Percentiles rank a stretch among this genome's conserved stretches.
phyloP scores from a whole-genome alignment of 768 basidiomycete species.

The Mycena epipterygia region DNA sequence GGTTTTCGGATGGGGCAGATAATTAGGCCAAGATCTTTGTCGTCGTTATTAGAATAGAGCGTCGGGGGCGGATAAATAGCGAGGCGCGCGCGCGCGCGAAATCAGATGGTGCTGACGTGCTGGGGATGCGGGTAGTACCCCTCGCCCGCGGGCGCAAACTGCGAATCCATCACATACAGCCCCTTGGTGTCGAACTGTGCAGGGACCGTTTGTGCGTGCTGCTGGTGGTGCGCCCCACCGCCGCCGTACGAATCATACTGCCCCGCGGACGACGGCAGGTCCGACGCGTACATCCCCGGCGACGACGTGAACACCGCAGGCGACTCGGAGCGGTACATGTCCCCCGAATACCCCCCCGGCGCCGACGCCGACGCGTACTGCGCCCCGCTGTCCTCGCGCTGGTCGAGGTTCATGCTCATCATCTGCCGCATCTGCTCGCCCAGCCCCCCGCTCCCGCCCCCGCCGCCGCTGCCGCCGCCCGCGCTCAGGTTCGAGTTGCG shows the following conservation, averaged over 20 bases:
- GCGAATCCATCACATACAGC: constrained; percentile 28
- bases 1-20: neutral
- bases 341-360: constrained; percentile 21
- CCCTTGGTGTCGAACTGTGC: constrained; percentile 34
- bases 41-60: constrained; percentile 4
- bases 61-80: neutral
- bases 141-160: constrained; percentile 4
- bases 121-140: constrained; percentile 36
- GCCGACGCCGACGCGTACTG: constrained; percentile 32
- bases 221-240: constrained; percentile 31
- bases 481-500: constrained; percentile 52
- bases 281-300: constrained; percentile 35
- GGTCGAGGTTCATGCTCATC: constrained; percentile 52
- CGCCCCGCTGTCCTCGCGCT: constrained; percentile 36
- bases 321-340: constrained; percentile 58
- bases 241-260: constrained; percentile 21
- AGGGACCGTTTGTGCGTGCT: constrained; percentile 34
- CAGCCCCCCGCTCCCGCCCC: constrained; percentile 43
- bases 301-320: constrained; percentile 52
- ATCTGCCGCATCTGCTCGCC: constrained; percentile 63
- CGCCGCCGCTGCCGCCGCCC: constrained; percentile 40
- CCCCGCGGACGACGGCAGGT: constrained; percentile 16
- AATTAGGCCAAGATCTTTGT: constrained; percentile 25
- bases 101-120: constrained; percentile 39
- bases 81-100: neutral